Evolutionary conservation across 208 protist genomes (phyloP), one percentile per base, ranked within the genome.

Genomic region (Herpetomonas muscarum): DNA sequence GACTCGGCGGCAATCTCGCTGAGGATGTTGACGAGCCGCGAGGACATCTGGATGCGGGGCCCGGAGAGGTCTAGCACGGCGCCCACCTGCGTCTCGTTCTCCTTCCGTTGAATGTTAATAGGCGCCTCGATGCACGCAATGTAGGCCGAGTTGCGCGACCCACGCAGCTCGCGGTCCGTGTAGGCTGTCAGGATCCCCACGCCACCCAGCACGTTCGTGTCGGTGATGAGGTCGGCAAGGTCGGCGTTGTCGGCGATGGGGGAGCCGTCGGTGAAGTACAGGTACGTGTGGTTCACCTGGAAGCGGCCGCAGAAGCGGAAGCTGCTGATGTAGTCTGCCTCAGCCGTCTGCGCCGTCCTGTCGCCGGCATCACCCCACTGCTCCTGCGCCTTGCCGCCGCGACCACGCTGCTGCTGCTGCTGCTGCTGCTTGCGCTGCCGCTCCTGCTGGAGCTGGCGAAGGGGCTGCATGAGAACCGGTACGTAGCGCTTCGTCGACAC

Each of bases 221-320:
- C 55, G 21, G 29, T 42, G 4, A 88, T 32, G 10, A 92, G 32
- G 2, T 69, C 47, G 32, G 10, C 12, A 28, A 79, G 44, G 21
- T 30, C 42, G 7, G 46, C 51, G 34, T 52, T n/a, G 5, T 46
- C 45, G 2, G 24, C 22, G 30, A 90, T 53, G 1, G 73, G 73
- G 6, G 71, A 78, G 9, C 89, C 89, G 47, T 85, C 72, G 10
- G 78, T 85, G 55, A 79, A 83, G 70, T 84, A 95, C 13, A 86
- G 47, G 54, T 81, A 44, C 32, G 67, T 79, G 59, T 85, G 70
- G 22, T 61, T 64, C n/a, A 76, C 47, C 19, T 74, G 41, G 48
- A 91, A 63, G 24, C 80, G 70, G 2, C 80, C 81, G 25, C 61
- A 65, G 45, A 90, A 81, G 19, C 61, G 69, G 37, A 24, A 19